phyloP scores from a whole-genome alignment of 768 basidiomycete genomes.

The Thelephora aurantiotincta region DNA sequence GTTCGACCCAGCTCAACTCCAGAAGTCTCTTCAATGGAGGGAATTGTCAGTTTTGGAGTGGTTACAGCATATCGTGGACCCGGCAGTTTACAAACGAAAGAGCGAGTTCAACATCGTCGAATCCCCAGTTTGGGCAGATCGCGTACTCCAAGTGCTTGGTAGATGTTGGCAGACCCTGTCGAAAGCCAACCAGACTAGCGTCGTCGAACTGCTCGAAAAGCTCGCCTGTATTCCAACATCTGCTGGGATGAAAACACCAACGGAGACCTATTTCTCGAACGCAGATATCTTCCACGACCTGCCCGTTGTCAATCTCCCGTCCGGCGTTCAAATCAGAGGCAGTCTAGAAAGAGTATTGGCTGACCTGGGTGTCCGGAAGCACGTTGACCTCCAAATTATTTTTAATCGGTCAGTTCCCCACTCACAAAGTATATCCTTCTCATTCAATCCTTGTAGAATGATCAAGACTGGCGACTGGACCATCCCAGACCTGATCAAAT shows the following conservation, averaged over 20 bases:
- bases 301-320: conserved; percentile 63
- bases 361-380: conserved; percentile 73
- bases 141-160: conserved; percentile 49
- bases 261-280: conserved; percentile 70
- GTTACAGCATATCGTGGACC: conserved; percentile 48
- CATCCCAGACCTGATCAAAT: conserved; percentile 70
- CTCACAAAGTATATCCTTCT: neutral
- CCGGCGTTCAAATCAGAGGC: conserved; percentile 48
- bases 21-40: conserved; percentile 53
- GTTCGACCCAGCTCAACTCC: conserved; percentile 36
- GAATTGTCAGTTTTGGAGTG: conserved; percentile 70
- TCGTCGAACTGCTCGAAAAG: conserved; percentile 26
- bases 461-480: conserved; percentile 87
- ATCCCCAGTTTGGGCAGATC: conserved; percentile 70
- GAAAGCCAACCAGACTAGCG: conserved; percentile 26
- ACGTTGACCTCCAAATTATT: conserved; percentile 87
- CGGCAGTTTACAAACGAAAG: conserved; percentile 25
- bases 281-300: conserved; percentile 85
- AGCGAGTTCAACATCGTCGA: conserved; percentile 45
- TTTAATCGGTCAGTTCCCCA: conserved; percentile 53
- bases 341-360: conserved; percentile 56
- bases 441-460: conserved; percentile 37
- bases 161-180: conserved; percentile 61
- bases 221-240: conserved; percentile 38
- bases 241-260: conserved; percentile 57